Conservation (phyloP, 345 rosid genomes). For the Psidium friedrichsthalianum region DNA sequence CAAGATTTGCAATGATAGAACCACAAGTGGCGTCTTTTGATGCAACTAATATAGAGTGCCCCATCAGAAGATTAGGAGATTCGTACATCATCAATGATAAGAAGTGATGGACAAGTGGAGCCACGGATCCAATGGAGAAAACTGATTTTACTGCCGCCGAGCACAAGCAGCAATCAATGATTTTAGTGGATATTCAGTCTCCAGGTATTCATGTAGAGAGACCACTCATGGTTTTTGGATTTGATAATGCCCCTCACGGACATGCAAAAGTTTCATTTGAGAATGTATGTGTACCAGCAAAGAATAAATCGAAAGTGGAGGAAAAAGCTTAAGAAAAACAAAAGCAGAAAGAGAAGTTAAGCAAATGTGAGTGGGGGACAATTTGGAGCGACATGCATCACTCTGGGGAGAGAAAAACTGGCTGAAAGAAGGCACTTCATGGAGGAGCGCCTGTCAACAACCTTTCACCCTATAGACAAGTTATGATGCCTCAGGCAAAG, state of each 20-base stretch:
- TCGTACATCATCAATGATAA: constrained; percentile 74
- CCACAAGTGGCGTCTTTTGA: constrained; percentile 98
- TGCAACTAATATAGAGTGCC: constrained; percentile 95
- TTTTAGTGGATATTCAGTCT: constrained; percentile 66
- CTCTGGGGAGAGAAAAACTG: too few relatives aligned
- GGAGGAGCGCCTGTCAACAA: too few relatives aligned
- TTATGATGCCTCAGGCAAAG: too few relatives aligned
- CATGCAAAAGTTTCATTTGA: constrained; percentile 82
- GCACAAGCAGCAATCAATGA: constrained; percentile 97
- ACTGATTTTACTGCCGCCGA: constrained; percentile 67
- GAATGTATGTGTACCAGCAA: constrained; percentile 70
- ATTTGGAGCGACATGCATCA: too few relatives aligned
- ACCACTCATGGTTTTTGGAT: constrained; percentile 81
- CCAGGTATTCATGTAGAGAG: constrained; percentile 71
- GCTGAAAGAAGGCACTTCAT: too few relatives aligned
- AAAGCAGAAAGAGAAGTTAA: too few relatives aligned
- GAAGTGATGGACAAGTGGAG: constrained; percentile 99
- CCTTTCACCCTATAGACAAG: too few relatives aligned
- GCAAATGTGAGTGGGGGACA: too few relatives aligned
- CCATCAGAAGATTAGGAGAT: constrained; percentile 80
- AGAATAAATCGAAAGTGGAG: too few relatives aligned
- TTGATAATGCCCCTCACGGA: constrained; percentile 98
- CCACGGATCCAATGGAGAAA: constrained; percentile 99
- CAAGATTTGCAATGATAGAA: constrained; percentile 98
- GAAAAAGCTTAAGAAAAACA: too few relatives aligned